A percentile compares a stretch with the other conserved stretches of the same genome.
These are phyloP conservation scores for Candida mesenterica DNA, from an alignment of 1,139 yeast species.

Conservation along the genomic window DNA sequence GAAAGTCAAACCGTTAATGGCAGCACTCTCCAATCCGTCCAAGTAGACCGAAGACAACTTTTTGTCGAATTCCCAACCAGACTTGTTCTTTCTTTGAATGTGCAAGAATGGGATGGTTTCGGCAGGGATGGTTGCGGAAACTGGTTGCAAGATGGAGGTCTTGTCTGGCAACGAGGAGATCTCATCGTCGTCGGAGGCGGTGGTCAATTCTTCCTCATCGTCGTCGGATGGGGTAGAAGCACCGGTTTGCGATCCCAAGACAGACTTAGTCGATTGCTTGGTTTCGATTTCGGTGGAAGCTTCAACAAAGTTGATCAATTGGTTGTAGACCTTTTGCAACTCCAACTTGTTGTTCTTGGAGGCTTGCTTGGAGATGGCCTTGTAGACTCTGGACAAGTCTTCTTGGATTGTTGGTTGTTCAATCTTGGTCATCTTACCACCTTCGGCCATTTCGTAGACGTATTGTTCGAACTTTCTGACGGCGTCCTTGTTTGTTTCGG, in stretches of 20 bases:
- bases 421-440: slow-evolving; percentile 77
- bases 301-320: slow-evolving; percentile 72
- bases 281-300: slow-evolving; percentile 63
- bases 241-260: slow-evolving; percentile 35
- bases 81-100: slow-evolving; percentile 70
- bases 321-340: slow-evolving; percentile 77
- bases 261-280: slow-evolving; percentile 42
- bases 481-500: slow-evolving; percentile 83
- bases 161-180: slow-evolving; percentile 79
- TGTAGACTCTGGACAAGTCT: slow-evolving; percentile 81
- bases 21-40: slow-evolving; percentile 90
- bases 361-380: slow-evolving; percentile 73
- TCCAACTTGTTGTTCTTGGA: slow-evolving; percentile 65
- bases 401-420: slow-evolving; percentile 75
- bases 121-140: slow-evolving; percentile 68
- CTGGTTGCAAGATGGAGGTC: slow-evolving; percentile 69
- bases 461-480: slow-evolving; percentile 95
- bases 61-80: slow-evolving; percentile 87
- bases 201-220: slow-evolving; percentile 51
- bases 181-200: slow-evolving; percentile 61
- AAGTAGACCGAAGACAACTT: slow-evolving; percentile 73
- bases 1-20: slow-evolving; percentile 88
- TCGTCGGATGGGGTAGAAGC: slow-evolving; percentile 43
- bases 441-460: slow-evolving; percentile 95
- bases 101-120: slow-evolving; percentile 95